phyloP scores from a whole-genome alignment of 352 stramenopile species.

The Pythium coloratum region DNA sequence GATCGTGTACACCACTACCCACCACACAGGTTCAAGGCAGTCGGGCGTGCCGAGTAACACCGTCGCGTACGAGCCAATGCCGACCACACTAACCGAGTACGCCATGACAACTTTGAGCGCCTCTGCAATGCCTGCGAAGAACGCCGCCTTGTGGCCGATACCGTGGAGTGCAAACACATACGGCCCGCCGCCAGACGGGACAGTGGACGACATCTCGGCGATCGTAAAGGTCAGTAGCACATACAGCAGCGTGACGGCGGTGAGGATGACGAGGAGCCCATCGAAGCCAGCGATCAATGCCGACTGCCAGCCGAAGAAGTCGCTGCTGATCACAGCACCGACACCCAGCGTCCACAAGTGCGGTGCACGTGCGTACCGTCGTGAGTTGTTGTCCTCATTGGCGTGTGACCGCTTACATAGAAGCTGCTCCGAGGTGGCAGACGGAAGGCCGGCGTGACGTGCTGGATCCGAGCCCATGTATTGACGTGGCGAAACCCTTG shows the following conservation, averaged over 20 bases:
- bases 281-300: slow-evolving; percentile 64
- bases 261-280: slow-evolving; percentile 57
- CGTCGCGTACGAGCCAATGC: slow-evolving; percentile 61
- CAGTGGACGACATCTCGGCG: slow-evolving; percentile 60
- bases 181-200: slow-evolving; percentile 55
- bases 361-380: slow-evolving; percentile 59
- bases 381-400: slow-evolving; percentile 3
- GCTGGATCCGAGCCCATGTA: too few species aligned
- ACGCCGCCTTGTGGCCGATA: slow-evolving; percentile 52
- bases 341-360: slow-evolving; percentile 74
- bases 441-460: neutral
- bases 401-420: neutral
- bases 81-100: slow-evolving; percentile 41
- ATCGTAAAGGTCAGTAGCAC: slow-evolving; percentile 71
- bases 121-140: slow-evolving; percentile 67
- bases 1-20: slow-evolving; percentile 47
- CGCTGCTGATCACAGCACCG: slow-evolving; percentile 61
- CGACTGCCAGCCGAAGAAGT: slow-evolving; percentile 78
- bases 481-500: too few species aligned
- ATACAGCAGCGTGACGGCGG: slow-evolving; percentile 64
- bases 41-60: slow-evolving; percentile 44
- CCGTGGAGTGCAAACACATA: slow-evolving; percentile 71
- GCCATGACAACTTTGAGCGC: slow-evolving; percentile 61
- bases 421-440: neutral
- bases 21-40: slow-evolving; percentile 51